A percentile compares a stretch with the other conserved stretches of the same genome.
These are phyloP conservation scores for Symbiodinium pilosum DNA, from an alignment of 73 alveolate genomes.

Conservation along the genomic window DNA sequence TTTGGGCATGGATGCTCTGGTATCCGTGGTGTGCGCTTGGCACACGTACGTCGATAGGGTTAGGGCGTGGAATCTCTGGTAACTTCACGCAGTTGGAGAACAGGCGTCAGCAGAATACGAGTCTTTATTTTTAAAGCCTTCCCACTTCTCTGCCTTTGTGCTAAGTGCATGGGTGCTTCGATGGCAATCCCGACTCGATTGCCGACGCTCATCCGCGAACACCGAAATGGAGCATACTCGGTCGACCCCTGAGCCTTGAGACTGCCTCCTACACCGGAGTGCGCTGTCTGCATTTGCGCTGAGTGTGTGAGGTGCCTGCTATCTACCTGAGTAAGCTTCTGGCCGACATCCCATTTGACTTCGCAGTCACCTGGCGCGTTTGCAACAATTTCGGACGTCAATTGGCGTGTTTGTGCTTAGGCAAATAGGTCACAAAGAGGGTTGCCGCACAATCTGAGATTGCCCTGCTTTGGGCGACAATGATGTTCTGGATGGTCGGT, in stretches of 20 bases:
- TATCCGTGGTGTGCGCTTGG: no score
- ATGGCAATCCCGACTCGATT: conserved; percentile 79
- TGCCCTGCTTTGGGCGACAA: conserved; percentile 40
- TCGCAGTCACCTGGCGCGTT: background rate
- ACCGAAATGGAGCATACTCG: conserved; percentile 84
- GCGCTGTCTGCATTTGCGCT: background rate
- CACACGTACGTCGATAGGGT: no score
- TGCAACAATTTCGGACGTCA: no score
- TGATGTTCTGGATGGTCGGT: conserved; percentile 83
- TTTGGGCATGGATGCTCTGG: no score
- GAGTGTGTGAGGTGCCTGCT: conserved; percentile 36
- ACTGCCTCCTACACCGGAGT: background rate
- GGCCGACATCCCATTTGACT: conserved; percentile 66
- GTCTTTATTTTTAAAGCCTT: no score
- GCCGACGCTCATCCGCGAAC: conserved; percentile 86
- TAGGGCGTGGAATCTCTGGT: no score
- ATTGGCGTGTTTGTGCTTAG: no score
- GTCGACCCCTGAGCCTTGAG: background rate
- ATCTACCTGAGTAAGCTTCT: conserved; percentile 47
- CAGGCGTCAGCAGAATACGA: no score
- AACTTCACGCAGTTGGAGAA: no score
- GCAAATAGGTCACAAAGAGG: no score
- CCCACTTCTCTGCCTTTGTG: no score
- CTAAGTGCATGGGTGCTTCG: conserved; percentile 54
- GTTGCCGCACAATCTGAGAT: no score